These are phyloP conservation scores for Aspergillus sp. DNA, from an alignment of 2,329 filamentous ascomycete genomes.

Conservation along the genomic window DNA sequence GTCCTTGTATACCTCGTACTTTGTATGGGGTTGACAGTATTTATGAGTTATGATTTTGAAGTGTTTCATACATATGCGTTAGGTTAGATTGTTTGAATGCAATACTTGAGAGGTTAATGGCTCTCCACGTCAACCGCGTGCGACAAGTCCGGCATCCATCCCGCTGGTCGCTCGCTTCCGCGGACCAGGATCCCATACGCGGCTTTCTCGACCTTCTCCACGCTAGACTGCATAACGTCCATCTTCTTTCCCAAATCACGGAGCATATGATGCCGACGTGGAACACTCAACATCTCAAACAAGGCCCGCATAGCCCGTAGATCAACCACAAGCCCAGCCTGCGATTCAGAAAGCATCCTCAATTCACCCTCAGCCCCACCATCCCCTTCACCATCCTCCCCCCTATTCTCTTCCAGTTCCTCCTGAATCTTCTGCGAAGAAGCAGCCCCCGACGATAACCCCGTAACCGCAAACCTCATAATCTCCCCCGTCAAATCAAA, in stretches of 20 bases:
- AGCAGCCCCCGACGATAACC: conserved; percentile 65
- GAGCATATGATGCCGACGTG: conserved; percentile 39
- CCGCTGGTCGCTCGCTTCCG: conserved; percentile 79
- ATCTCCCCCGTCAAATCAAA: conserved; percentile 94
- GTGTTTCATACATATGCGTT: not conserved
- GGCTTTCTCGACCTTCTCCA: conserved; percentile 87
- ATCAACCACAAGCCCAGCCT: conserved; percentile 69
- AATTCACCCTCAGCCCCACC: conserved; percentile 4
- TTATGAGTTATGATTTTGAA: not conserved
- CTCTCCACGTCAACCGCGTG: conserved; percentile 33
- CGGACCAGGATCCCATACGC: conserved; percentile 83
- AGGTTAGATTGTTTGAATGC: too few relatives aligned
- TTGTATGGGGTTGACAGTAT: not conserved
- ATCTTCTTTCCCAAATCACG: conserved; percentile 71
- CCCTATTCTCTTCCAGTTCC: conserved; percentile 30
- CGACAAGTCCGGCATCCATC: conserved; percentile 77
- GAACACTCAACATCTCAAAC: conserved; percentile 65
- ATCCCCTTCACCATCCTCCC: conserved; percentile 5
- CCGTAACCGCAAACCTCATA: conserved; percentile 92
- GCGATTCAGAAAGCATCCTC: conserved; percentile 23
- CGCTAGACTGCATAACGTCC: conserved; percentile 76
- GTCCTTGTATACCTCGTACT: not conserved
- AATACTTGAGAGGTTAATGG: not conserved
- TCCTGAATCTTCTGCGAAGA: not conserved
- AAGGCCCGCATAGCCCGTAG: conserved; percentile 69